A percentile compares a stretch with the other conserved stretches of the same genome.
Evolutionary conservation across 768 basidiomycete species (phyloP).

Genomic region (Kwoniella europaea): DNA sequence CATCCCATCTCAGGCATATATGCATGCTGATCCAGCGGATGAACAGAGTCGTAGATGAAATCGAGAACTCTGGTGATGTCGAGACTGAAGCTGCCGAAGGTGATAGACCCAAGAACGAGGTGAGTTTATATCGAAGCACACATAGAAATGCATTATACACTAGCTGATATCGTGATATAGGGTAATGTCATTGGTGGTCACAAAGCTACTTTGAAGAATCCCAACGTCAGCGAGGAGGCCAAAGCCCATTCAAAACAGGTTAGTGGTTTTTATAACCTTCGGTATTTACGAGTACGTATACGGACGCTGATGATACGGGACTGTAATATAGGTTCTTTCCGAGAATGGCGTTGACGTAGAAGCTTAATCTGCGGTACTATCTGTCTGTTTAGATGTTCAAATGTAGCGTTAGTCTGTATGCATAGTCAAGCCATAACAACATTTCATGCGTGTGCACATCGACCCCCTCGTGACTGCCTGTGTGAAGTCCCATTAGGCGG

Average conservation of each 20-base stretch:
- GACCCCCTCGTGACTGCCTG: too few species aligned
- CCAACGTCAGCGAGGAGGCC: slow-evolving; percentile 51
- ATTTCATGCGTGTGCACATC: too few species aligned
- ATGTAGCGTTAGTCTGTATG: slow-evolving; percentile 24
- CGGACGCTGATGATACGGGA: too few species aligned
- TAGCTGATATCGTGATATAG: background rate
- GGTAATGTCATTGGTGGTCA: slow-evolving; percentile 59
- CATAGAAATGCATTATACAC: background rate
- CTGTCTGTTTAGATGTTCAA: background rate
- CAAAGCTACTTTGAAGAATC: slow-evolving; percentile 56
- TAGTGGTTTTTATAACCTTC: background rate
- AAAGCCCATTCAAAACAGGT: slow-evolving; percentile 49
- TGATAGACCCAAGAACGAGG: slow-evolving; percentile 39
- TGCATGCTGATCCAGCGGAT: background rate
- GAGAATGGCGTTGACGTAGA: slow-evolving; percentile 45
- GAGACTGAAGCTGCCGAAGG: slow-evolving; percentile 16
- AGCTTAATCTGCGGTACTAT: background rate
- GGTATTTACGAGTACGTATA: background rate
- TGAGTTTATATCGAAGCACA: slow-evolving; percentile 7
- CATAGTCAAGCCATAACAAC: background rate
- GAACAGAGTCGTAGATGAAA: slow-evolving; percentile 27
- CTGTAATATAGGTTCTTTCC: slow-evolving; percentile 28
- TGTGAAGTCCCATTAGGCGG: too few species aligned
- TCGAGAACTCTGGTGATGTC: slow-evolving; percentile 26
- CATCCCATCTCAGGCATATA: background rate